Evolutionary conservation across 441 rosid species (phyloP).

Genomic region (Arabidopsis lyrata): DNA sequence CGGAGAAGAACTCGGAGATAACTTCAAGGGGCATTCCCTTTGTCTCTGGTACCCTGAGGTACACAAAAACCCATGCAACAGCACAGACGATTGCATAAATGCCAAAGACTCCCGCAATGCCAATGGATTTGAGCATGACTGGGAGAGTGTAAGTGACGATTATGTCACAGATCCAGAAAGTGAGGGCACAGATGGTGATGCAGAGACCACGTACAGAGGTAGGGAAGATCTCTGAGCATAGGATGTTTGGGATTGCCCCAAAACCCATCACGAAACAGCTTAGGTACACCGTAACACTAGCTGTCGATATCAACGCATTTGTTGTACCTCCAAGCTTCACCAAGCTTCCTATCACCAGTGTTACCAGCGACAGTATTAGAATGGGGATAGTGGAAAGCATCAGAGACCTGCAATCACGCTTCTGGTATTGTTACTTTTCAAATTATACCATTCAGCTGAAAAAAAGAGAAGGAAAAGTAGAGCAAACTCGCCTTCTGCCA

Average conservation of each 20-base stretch:
- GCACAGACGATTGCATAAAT: conserved; percentile 50
- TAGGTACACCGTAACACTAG: conserved; percentile 51
- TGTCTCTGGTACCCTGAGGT: conserved; percentile 83
- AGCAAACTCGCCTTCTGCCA: conserved; percentile 56
- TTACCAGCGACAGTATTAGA: conserved; percentile 49
- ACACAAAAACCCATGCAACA: conserved; percentile 71
- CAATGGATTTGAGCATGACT: conserved; percentile 53
- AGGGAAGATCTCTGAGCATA: conserved; percentile 67
- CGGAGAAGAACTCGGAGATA: conserved; percentile 80
- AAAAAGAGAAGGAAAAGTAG: not conserved
- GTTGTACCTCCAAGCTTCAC: conserved; percentile 43
- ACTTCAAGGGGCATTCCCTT: conserved; percentile 97
- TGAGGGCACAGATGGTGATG: conserved; percentile 73
- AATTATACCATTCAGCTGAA: not conserved
- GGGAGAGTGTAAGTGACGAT: conserved; percentile 65
- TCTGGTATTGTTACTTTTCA: conserved; percentile 18
- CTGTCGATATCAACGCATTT: conserved; percentile 54
- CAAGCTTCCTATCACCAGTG: conserved; percentile 49
- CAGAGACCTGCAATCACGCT: conserved; percentile 49
- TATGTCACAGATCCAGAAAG: conserved; percentile 69
- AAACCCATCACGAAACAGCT: conserved; percentile 68
- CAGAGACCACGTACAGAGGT: conserved; percentile 71
- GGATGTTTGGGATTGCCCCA: conserved; percentile 61
- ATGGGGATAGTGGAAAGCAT: conserved; percentile 59
- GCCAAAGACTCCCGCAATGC: conserved; percentile 57